phyloP scores from a whole-genome alignment of 2,329 filamentous ascomycete species.

The Fusarium virguliforme region DNA sequence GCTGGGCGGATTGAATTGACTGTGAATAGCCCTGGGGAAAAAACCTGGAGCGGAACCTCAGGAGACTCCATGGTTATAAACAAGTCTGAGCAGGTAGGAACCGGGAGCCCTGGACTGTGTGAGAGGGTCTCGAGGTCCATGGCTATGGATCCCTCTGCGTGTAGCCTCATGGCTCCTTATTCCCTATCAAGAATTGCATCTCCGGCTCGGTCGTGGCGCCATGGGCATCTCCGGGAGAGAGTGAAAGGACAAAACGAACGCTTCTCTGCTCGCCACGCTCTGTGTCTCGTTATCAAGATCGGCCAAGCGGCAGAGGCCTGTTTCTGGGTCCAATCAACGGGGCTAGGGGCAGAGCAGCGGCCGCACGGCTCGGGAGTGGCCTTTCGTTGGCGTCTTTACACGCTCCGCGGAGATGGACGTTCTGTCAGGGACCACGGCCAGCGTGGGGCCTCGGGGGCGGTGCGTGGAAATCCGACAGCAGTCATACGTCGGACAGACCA shows the following conservation, averaged over 20 bases:
- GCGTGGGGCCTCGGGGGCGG: conserved; percentile 25
- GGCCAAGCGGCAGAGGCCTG: neutral
- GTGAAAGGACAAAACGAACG: too few species aligned
- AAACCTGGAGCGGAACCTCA: neutral
- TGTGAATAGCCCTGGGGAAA: conserved; percentile 1
- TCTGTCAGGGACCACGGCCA: conserved; percentile 11
- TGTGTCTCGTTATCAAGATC: conserved; percentile 11
- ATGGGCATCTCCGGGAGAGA: conserved; percentile 46
- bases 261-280: conserved; percentile 18
- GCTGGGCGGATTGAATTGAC: conserved; percentile 14
- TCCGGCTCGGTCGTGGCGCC: conserved; percentile 40
- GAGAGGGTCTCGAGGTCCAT: conserved; percentile 30
- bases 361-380: conserved; percentile 1
- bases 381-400: conserved; percentile 2
- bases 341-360: conserved; percentile 1
- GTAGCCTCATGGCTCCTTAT: conserved; percentile 28
- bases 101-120: conserved; percentile 21
- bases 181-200: conserved; percentile 47
- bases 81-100: conserved; percentile 18
- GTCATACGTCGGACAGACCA: conserved; percentile 47
- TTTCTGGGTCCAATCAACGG: conserved; percentile 39
- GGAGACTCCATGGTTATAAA: conserved; percentile 40
- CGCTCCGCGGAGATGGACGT: conserved; percentile 48
- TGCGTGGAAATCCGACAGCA: conserved; percentile 32
- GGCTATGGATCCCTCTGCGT: conserved; percentile 28